Conservation (phyloP, 1,284 basidiomycete species). For the Somion occarium region DNA sequence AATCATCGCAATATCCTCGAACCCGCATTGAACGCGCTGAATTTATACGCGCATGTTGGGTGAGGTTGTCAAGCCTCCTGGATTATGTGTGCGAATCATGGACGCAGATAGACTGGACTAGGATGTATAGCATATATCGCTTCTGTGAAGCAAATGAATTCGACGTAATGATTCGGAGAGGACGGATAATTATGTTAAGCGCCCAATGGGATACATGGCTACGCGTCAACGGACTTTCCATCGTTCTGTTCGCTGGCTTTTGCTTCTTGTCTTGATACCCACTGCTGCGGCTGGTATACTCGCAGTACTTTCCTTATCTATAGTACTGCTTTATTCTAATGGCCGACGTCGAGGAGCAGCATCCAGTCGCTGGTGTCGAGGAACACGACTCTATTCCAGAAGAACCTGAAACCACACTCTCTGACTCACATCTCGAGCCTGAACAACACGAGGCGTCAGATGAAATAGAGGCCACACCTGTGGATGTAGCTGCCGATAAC, state of each 20-base stretch:
- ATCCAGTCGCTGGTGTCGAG: constrained; percentile 13
- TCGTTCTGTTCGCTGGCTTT: constrained; percentile 7
- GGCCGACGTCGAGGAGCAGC: constrained; percentile 38
- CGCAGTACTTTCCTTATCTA: constrained; percentile 13
- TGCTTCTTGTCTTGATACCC: constrained; percentile 9
- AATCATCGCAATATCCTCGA: constrained; percentile 76
- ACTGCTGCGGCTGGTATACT: constrained; percentile 11
- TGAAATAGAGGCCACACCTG: constrained; percentile 28
- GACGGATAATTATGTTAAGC: too few species aligned
- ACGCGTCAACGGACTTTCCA: too few species aligned
- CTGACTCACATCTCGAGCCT: constrained; percentile 21
- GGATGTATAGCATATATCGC: too few species aligned
- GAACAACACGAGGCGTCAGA: constrained; percentile 49
- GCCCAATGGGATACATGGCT: too few species aligned
- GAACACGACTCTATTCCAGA: constrained; percentile 12
- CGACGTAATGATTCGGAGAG: too few species aligned
- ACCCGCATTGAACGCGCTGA: constrained; percentile 69
- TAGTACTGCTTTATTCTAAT: constrained; percentile 28
- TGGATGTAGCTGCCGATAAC: constrained; percentile 19
- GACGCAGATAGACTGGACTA: too few species aligned
- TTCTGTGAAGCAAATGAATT: too few species aligned
- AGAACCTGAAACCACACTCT: constrained; percentile 21
- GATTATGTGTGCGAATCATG: too few species aligned
- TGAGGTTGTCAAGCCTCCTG: too few species aligned
- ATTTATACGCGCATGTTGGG: constrained; percentile 48